These are phyloP conservation scores for Glycine soja DNA, from an alignment of 306 rosid species.

Conservation along the genomic window DNA sequence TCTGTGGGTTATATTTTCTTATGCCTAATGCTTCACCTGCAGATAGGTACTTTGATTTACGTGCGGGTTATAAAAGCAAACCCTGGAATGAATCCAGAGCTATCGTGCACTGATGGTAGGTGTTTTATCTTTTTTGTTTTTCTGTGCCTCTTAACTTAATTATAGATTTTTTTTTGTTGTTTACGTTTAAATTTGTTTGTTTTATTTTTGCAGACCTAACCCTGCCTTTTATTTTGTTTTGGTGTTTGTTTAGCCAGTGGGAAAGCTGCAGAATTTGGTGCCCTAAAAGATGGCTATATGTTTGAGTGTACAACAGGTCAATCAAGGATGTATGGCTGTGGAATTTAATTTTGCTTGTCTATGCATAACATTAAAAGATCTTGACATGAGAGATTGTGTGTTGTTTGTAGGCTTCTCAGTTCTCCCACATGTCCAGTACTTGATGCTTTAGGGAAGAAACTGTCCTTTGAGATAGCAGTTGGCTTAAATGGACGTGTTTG, in stretches of 20 bases:
- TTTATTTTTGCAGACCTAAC: not conserved
- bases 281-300: conserved; percentile 83
- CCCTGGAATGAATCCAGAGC: conserved; percentile 90
- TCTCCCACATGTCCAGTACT: conserved; percentile 85
- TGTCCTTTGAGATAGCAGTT: conserved; percentile 86
- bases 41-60: conserved; percentile 80
- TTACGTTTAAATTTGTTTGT: conserved; percentile 2
- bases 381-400: conserved; percentile 24
- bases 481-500: conserved; percentile 96
- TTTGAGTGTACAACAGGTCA: conserved; percentile 87
- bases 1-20: conserved; percentile 17
- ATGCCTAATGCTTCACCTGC: conserved; percentile 51
- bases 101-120: conserved; percentile 91
- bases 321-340: conserved; percentile 72
- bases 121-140: conserved; percentile 27
- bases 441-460: conserved; percentile 83
- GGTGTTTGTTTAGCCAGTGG: conserved; percentile 64
- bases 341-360: not conserved
- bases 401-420: conserved; percentile 70
- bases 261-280: conserved; percentile 84
- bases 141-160: not conserved
- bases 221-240: conserved; percentile 25
- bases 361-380: conserved; percentile 32
- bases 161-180: not conserved
- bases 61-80: conserved; percentile 83